Evolutionary conservation across 805 yeast species (phyloP).

Genomic region (Isabelozyma gotoi): DNA sequence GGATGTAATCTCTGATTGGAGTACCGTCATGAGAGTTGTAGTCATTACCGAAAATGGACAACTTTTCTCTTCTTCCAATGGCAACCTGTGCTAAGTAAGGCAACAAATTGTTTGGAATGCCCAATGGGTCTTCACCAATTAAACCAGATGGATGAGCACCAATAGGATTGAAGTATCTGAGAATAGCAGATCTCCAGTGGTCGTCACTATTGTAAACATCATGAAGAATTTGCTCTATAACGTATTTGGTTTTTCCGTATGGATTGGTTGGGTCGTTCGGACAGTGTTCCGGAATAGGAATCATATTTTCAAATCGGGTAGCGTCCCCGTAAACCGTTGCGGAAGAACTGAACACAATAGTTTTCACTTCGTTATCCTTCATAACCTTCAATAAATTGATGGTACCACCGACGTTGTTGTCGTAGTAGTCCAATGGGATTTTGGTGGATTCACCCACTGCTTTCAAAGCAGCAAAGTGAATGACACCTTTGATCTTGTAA

Average conservation of each 20-base stretch:
- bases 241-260: slow-evolving; percentile 69
- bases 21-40: slow-evolving; percentile 75
- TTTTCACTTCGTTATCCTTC: slow-evolving; percentile 44
- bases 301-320: slow-evolving; percentile 66
- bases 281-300: slow-evolving; percentile 77
- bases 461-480: slow-evolving; percentile 81
- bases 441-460: slow-evolving; percentile 78
- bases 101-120: slow-evolving; percentile 72
- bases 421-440: slow-evolving; percentile 67
- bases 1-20: slow-evolving; percentile 79
- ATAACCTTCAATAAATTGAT: slow-evolving; percentile 55
- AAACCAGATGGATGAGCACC: slow-evolving; percentile 84
- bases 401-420: slow-evolving; percentile 67
- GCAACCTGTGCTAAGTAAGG: slow-evolving; percentile 81
- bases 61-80: slow-evolving; percentile 63
- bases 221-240: slow-evolving; percentile 60
- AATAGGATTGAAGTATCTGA: slow-evolving; percentile 80
- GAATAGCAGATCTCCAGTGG: slow-evolving; percentile 54
- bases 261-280: slow-evolving; percentile 77
- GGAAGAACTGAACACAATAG: slow-evolving; percentile 71
- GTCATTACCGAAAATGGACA: slow-evolving; percentile 70
- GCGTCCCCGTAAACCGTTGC: slow-evolving; percentile 88
- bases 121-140: slow-evolving; percentile 79
- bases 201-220: slow-evolving; percentile 51
- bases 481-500: slow-evolving; percentile 55